Conservation (phyloP, 2,329 filamentous ascomycete genomes). For the Colletotrichum filicis region DNA sequence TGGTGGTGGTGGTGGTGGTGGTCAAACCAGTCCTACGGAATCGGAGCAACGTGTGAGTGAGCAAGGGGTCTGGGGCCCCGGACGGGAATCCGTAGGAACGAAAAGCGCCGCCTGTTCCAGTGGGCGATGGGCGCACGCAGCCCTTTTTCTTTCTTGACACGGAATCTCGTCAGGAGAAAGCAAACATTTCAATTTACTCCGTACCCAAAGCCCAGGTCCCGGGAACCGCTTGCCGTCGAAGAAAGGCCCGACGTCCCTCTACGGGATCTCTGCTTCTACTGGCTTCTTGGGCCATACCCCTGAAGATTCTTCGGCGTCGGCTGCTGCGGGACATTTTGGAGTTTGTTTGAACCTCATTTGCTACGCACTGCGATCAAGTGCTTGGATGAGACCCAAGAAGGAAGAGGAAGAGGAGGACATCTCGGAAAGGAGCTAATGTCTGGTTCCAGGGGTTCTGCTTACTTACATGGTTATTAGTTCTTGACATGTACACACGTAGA, state of each 20-base stretch:
- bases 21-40: not conserved
- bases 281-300: not conserved
- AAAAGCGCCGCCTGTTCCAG: not conserved
- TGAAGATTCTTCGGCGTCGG: not conserved
- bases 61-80: too few species aligned
- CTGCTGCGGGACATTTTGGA: not conserved
- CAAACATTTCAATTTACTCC: not conserved
- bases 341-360: not conserved
- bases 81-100: too few species aligned
- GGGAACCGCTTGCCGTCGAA: constrained; percentile 17
- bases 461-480: not conserved
- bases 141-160: too few species aligned
- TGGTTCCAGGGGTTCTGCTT: not conserved
- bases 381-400: not conserved
- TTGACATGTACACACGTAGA: not conserved
- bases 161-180: not conserved
- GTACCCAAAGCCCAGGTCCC: constrained; percentile 4
- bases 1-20: not conserved
- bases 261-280: not conserved
- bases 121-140: not conserved
- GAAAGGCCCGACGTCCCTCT: not conserved
- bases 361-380: not conserved
- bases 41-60: not conserved
- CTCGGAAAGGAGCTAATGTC: not conserved
- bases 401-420: not conserved